These are phyloP conservation scores for Diplodia seriata DNA, from an alignment of 2,329 filamentous ascomycete genomes.

Conservation along the genomic window DNA sequence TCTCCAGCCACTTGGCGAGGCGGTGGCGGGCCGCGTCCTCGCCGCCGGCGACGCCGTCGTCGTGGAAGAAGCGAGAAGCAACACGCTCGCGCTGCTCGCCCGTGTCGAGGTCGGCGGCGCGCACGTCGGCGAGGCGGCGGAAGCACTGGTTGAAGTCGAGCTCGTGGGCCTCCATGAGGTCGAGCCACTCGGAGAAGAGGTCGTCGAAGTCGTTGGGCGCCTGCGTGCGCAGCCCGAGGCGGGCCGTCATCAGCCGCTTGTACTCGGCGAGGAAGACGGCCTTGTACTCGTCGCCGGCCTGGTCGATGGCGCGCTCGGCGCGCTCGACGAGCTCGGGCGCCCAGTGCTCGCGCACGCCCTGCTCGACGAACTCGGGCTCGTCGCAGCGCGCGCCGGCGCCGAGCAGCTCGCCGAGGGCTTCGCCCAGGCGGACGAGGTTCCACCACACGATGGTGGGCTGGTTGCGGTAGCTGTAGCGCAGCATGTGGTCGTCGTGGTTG, in stretches of 20 bases:
- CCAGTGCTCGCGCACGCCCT: constrained; percentile 75
- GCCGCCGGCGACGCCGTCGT: constrained; percentile 64
- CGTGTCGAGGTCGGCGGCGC: constrained; percentile 67
- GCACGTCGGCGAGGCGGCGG: constrained; percentile 73
- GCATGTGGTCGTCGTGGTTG: constrained; percentile 89
- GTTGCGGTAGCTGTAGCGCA: constrained; percentile 91
- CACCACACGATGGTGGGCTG: constrained; percentile 98
- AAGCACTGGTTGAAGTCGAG: constrained; percentile 97
- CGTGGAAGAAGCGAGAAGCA: constrained; percentile 80
- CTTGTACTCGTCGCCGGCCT: constrained; percentile 86
- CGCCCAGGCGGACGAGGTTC: constrained; percentile 92
- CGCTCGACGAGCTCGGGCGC: constrained; percentile 74
- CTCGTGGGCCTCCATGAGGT: constrained; percentile 80
- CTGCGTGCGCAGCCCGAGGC: constrained; percentile 75
- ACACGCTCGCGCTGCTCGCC: constrained; percentile 68
- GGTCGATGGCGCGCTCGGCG: constrained; percentile 83
- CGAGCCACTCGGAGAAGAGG: constrained; percentile 81
- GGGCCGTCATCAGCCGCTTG: constrained; percentile 78
- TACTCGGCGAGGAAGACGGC: constrained; percentile 88
- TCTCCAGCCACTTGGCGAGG: constrained; percentile 80
- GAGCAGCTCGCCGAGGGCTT: constrained; percentile 86
- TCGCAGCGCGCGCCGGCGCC: constrained; percentile 78
- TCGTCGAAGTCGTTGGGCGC: constrained; percentile 78
- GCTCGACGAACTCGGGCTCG: constrained; percentile 70
- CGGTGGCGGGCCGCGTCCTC: constrained; percentile 70